Conservation (phyloP, 176 grass and related monocot species). For the Musa beccarii region DNA sequence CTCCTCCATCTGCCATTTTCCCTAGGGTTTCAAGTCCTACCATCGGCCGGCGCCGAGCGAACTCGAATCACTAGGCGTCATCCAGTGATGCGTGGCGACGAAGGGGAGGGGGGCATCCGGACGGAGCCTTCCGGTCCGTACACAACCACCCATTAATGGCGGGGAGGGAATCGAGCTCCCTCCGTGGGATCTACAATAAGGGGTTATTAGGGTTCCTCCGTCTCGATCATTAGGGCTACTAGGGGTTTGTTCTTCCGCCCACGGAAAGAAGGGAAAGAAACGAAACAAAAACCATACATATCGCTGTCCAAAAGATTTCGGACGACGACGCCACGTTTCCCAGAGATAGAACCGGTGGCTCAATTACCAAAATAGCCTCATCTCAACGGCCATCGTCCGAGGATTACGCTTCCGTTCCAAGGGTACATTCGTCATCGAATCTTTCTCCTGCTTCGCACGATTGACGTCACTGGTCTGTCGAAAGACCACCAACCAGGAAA, state of each 20-base stretch:
- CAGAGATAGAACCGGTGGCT: background rate
- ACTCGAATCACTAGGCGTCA: background rate
- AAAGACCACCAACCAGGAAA: no score
- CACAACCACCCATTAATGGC: background rate
- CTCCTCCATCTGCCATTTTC: background rate
- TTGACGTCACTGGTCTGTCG: no score
- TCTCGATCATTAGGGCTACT: background rate
- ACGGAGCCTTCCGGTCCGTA: background rate
- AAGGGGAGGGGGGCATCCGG: background rate
- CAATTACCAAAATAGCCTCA: background rate
- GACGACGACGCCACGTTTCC: background rate
- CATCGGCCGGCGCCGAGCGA: background rate
- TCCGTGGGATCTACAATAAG: background rate
- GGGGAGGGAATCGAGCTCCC: background rate
- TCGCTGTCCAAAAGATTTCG: slow-evolving; percentile 14
- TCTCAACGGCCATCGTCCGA: background rate
- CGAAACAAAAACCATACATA: background rate
- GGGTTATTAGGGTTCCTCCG: background rate
- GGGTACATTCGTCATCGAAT: background rate
- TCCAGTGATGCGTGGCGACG: background rate
- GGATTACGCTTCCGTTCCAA: no score
- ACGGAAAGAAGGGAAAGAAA: background rate
- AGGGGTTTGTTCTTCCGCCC: background rate
- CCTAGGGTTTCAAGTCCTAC: background rate
- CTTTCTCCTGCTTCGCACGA: no score